These are phyloP conservation scores for Anthostomella pinea DNA, from an alignment of 2,329 filamentous ascomycete genomes.

Conservation along the genomic window DNA sequence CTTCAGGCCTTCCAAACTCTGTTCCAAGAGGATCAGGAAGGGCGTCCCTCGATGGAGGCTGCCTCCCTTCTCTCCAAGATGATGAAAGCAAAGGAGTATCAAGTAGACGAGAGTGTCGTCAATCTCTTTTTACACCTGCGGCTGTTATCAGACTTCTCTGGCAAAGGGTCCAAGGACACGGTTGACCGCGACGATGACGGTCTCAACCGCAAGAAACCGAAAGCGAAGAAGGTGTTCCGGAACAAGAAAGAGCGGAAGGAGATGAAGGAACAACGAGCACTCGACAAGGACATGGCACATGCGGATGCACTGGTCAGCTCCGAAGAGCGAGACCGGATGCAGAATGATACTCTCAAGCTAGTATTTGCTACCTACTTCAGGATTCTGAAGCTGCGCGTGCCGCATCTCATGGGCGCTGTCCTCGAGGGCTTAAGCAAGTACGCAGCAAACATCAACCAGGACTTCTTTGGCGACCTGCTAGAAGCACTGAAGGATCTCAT, in stretches of 20 bases:
- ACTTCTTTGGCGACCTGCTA: conserved; percentile 95
- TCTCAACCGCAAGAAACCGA: conserved; percentile 54
- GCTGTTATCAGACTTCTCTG: conserved; percentile 80
- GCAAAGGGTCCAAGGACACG: conserved; percentile 75
- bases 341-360: conserved; percentile 91
- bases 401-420: conserved; percentile 92
- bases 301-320: conserved; percentile 89
- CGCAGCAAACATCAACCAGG: conserved; percentile 95
- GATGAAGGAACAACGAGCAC: conserved; percentile 87
- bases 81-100: conserved; percentile 86
- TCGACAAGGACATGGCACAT: conserved; percentile 69
- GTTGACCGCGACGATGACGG: conserved; percentile 55
- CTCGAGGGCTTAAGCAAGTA: conserved; percentile 93
- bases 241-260: conserved; percentile 91
- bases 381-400: conserved; percentile 78
- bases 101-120: conserved; percentile 78
- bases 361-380: conserved; percentile 96
- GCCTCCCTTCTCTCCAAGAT: conserved; percentile 85
- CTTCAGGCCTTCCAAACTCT: conserved; percentile 75
- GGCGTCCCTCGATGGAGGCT: conserved; percentile 81
- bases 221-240: conserved; percentile 78
- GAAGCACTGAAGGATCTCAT: conserved; percentile 94
- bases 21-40: conserved; percentile 86
- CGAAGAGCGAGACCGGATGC: conserved; percentile 89
- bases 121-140: conserved; percentile 91